These are phyloP conservation scores for Blumeria hordei DNA, from an alignment of 2,329 filamentous ascomycete genomes.

Conservation along the genomic window DNA sequence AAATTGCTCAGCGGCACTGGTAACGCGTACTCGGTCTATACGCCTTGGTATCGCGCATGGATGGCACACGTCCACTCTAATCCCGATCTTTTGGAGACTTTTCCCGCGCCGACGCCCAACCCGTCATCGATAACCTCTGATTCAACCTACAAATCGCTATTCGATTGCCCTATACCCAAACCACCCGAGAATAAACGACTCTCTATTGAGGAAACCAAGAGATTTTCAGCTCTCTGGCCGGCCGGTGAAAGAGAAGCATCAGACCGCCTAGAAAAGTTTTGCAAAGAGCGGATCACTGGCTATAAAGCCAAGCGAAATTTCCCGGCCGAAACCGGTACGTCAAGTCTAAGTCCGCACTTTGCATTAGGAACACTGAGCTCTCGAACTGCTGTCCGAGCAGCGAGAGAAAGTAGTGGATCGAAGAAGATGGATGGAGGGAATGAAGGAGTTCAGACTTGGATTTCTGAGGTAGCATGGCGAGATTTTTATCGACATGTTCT, in stretches of 20 bases:
- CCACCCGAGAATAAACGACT: slow-evolving; percentile 40
- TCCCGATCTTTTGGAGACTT: slow-evolving; percentile 37
- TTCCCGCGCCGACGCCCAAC: slow-evolving; percentile 32
- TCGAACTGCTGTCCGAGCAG: slow-evolving; percentile 38
- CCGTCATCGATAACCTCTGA: slow-evolving; percentile 17
- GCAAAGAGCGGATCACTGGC: slow-evolving; percentile 32
- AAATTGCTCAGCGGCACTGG: slow-evolving; percentile 39
- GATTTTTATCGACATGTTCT: slow-evolving; percentile 79
- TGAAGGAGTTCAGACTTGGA: slow-evolving; percentile 46
- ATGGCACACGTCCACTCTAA: slow-evolving; percentile 46
- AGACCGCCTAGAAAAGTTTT: slow-evolving; percentile 39
- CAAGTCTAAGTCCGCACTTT: slow-evolving; percentile 47
- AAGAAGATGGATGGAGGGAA: slow-evolving; percentile 42
- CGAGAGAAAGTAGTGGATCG: slow-evolving; percentile 35
- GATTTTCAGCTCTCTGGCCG: slow-evolving; percentile 39
- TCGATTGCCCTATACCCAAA: slow-evolving; percentile 33
- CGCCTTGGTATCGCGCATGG: slow-evolving; percentile 63
- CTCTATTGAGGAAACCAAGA: slow-evolving; percentile 29
- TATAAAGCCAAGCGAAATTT: slow-evolving; percentile 46
- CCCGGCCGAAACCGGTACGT: slow-evolving; percentile 37
- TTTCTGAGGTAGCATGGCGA: slow-evolving; percentile 63
- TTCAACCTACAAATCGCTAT: slow-evolving; percentile 28
- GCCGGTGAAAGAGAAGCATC: slow-evolving; percentile 51
- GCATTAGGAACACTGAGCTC: slow-evolving; percentile 43
- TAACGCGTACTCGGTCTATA: slow-evolving; percentile 65